These are phyloP conservation scores for Kwoniella heveanensis DNA, from an alignment of 768 basidiomycete species.

Conservation along the genomic window DNA sequence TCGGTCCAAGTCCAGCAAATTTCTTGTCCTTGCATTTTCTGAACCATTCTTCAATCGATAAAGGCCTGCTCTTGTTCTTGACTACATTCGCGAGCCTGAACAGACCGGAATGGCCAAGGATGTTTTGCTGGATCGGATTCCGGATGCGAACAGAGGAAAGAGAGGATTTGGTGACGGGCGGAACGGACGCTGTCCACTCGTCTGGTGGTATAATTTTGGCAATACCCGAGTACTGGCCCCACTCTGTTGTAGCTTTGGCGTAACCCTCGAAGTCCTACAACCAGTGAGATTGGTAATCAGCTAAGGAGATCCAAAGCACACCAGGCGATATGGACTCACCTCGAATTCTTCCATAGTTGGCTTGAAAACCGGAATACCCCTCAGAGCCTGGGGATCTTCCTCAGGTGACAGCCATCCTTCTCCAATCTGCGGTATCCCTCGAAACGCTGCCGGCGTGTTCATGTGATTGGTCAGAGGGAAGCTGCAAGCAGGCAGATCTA, in stretches of 20 bases:
- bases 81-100: constrained; percentile 90
- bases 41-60: constrained; percentile 54
- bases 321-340: constrained; percentile 49
- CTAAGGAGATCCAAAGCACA: neutral
- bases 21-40: constrained; percentile 46
- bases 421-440: constrained; percentile 18
- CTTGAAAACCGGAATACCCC: constrained; percentile 93
- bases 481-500: constrained; percentile 28
- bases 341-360: constrained; percentile 88
- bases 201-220: constrained; percentile 94
- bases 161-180: constrained; percentile 67
- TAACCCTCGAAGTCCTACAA: constrained; percentile 76
- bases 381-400: constrained; percentile 51
- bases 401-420: constrained; percentile 48
- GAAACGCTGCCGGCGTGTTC: constrained; percentile 12
- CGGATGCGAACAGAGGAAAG: constrained; percentile 75
- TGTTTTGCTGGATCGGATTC: constrained; percentile 89
- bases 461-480: constrained; percentile 49
- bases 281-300: neutral
- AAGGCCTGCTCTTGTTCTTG: constrained; percentile 60
- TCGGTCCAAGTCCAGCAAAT: constrained; percentile 45
- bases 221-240: constrained; percentile 89
- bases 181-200: constrained; percentile 81
- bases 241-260: constrained; percentile 80
- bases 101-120: constrained; percentile 79